A percentile compares a stretch with the other conserved stretches of the same genome.
Evolutionary conservation across 352 stramenopile genomes (phyloP).

Genomic region (Phytopythium montanum): DNA sequence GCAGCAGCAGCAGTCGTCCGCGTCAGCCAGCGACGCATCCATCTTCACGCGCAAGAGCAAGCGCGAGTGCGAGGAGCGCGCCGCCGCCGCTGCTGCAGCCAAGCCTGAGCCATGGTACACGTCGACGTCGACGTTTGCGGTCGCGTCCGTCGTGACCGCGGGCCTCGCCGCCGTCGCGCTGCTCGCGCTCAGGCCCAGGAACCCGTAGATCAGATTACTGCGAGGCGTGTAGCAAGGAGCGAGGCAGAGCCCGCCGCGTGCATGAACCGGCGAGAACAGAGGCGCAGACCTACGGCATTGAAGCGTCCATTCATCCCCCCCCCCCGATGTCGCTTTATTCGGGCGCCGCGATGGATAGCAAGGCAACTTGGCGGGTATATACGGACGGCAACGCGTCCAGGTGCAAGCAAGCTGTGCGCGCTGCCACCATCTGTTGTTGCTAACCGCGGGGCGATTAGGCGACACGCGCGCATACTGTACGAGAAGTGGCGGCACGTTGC

Average conservation of each 20-base stretch:
- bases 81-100: slow-evolving; percentile 8
- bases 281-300: no score
- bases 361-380: neutral
- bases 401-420: neutral
- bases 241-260: no score
- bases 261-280: no score
- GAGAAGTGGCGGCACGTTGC: neutral
- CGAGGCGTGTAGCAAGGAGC: neutral
- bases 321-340: neutral
- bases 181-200: slow-evolving; percentile 59
- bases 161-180: slow-evolving; percentile 60
- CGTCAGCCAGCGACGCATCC: slow-evolving; percentile 22
- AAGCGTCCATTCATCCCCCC: no score
- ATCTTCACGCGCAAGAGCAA: slow-evolving; percentile 79
- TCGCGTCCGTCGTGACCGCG: slow-evolving; percentile 66
- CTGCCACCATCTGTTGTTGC: neutral
- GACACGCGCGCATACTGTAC: neutral
- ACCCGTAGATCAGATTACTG: slow-evolving; percentile 18
- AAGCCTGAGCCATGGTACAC: slow-evolving; percentile 51
- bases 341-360: neutral
- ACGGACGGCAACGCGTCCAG: neutral
- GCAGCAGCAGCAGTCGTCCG: neutral
- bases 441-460: neutral
- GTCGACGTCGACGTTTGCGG: slow-evolving; percentile 50
- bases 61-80: slow-evolving; percentile 24